Evolutionary conservation across 179 eudicot genomes (phyloP).

Genomic region (Heliamphora pulchella): DNA sequence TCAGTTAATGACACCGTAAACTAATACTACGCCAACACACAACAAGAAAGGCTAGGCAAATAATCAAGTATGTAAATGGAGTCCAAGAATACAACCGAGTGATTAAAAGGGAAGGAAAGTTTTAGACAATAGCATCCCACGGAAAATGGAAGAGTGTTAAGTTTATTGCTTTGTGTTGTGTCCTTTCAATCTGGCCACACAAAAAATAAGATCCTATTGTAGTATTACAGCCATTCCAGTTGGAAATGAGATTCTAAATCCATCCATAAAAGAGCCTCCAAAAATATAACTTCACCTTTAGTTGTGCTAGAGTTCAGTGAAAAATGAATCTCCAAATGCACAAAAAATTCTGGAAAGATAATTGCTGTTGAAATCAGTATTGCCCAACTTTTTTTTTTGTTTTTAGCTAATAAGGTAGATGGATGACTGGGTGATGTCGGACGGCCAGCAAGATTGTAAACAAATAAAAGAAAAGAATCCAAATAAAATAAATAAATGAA

Average conservation of each 20-base stretch:
- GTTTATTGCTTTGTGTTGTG: neutral
- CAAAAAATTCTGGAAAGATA: no score
- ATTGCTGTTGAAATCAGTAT: no score
- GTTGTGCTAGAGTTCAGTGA: neutral
- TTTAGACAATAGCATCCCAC: neutral
- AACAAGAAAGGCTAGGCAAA: neutral
- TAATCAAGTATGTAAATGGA: neutral
- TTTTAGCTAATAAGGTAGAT: no score
- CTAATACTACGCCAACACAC: neutral
- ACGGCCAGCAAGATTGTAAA: no score
- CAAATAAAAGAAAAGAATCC: no score
- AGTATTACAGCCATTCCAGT: neutral
- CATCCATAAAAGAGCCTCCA: neutral
- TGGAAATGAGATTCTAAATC: neutral
- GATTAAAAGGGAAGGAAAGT: neutral
- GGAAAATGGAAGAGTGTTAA: conserved; percentile 6
- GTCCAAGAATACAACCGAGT: neutral
- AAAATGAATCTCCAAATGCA: neutral
- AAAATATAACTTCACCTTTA: neutral
- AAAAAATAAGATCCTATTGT: neutral
- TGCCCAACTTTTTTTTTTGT: no score
- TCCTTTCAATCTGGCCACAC: neutral
- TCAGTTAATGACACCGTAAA: neutral
- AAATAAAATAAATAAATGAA: no score
- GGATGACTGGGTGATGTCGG: no score